Percentiles rank a stretch among this genome's conserved stretches.
Conservation (phyloP, 2,329 filamentous ascomycete genomes). For the Pseudocercospora pini-densiflorae region DNA sequence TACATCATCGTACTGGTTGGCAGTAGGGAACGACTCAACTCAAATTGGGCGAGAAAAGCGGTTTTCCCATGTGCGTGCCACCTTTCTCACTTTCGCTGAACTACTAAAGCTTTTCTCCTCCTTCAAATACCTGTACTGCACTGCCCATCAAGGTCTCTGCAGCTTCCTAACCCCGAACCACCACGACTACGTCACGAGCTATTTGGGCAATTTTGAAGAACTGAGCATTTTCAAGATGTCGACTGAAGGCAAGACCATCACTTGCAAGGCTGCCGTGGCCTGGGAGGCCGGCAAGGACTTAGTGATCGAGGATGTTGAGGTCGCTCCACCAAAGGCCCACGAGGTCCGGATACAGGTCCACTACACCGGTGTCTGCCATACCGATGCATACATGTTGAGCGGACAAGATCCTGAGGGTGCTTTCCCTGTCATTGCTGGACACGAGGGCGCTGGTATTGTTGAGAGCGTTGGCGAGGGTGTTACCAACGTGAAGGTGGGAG, state of each 20-base stretch:
- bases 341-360: slow-evolving; percentile 97
- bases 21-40: slow-evolving; percentile 16
- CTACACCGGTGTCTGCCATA: slow-evolving; percentile 99
- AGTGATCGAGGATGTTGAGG: slow-evolving; percentile 88
- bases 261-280: slow-evolving; percentile 86
- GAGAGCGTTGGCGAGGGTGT: slow-evolving; percentile 95
- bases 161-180: not conserved
- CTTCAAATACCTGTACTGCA: not conserved
- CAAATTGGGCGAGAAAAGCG: slow-evolving; percentile 16
- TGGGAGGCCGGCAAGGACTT: slow-evolving; percentile 96
- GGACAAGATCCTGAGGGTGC: slow-evolving; percentile 97
- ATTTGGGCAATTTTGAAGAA: not conserved
- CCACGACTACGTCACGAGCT: slow-evolving; percentile 3
- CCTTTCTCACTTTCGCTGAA: slow-evolving; percentile 6
- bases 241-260: slow-evolving; percentile 79
- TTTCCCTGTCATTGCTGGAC: slow-evolving; percentile 86
- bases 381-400: slow-evolving; percentile 86
- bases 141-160: slow-evolving; percentile 11
- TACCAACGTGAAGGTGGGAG: slow-evolving; percentile 89
- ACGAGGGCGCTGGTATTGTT: slow-evolving; percentile 89
- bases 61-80: slow-evolving; percentile 6
- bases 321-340: slow-evolving; percentile 83
- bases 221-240: slow-evolving; percentile 47
- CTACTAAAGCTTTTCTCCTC: slow-evolving; percentile 4
- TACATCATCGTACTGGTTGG: slow-evolving; percentile 3